A percentile compares a stretch with the other conserved stretches of the same genome.
These are phyloP conservation scores for Cercospora berteroae DNA, from an alignment of 2,329 filamentous ascomycete species.

Conservation along the genomic window DNA sequence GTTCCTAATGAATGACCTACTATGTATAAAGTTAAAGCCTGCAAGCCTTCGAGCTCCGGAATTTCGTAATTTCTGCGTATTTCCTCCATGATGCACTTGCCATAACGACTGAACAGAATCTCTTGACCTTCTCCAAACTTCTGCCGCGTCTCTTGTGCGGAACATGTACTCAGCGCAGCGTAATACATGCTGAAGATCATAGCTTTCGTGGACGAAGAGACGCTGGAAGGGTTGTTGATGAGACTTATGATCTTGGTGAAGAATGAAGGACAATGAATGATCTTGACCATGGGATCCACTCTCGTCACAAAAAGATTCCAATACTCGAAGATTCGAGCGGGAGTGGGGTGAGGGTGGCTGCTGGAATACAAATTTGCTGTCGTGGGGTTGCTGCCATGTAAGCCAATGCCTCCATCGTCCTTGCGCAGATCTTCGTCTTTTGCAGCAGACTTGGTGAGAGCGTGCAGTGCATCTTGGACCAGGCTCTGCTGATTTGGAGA, in stretches of 20 bases:
- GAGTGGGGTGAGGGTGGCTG: constrained; percentile 20
- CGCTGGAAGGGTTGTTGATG: constrained; percentile 20
- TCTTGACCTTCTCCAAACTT: constrained; percentile 29
- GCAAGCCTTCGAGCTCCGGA: constrained; percentile 25
- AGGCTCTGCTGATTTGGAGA: constrained; percentile 25
- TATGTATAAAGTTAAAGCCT: constrained; percentile 28
- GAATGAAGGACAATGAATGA: constrained; percentile 32
- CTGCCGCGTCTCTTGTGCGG: constrained; percentile 24
- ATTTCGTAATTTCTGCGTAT: constrained; percentile 22
- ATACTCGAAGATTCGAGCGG: constrained; percentile 27
- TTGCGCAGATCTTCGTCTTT: constrained; percentile 23
- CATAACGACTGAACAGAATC: constrained; percentile 22
- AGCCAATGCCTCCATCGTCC: constrained; percentile 17
- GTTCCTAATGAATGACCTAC: constrained; percentile 5
- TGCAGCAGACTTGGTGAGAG: constrained; percentile 28
- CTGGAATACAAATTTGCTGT: not conserved
- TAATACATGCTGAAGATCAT: constrained; percentile 32
- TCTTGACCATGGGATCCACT: constrained; percentile 33
- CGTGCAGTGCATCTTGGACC: constrained; percentile 32
- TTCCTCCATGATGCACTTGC: constrained; percentile 19
- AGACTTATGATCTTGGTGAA: constrained; percentile 21
- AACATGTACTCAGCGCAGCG: constrained; percentile 29
- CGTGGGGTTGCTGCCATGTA: not conserved
- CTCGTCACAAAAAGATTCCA: constrained; percentile 31
- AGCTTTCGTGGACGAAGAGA: constrained; percentile 21